Base-by-base conservation (phyloP, 306 rosid species). In the Casuarina equisetifolia region DNA sequence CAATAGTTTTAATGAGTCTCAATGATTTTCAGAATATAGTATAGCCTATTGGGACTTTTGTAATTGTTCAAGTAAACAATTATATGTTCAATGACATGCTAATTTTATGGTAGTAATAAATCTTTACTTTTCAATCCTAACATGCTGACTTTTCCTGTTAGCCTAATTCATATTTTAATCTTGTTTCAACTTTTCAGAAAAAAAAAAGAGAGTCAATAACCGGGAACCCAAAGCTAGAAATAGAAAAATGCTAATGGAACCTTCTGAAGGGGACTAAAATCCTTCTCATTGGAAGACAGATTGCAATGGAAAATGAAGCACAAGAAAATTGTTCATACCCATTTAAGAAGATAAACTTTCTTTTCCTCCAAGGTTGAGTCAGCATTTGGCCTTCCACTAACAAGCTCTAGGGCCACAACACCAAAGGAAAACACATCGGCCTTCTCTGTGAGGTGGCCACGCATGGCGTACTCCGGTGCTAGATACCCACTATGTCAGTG, bases 371-470 rank as follows among this genome's bases (percentile, higher is more conserved):
- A 84, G 78, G 80, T 88, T 43, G 92, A 64, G 70, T 88, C 90
- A 66, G 89, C 81, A 84, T 46, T 46, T 46, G 50, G 50, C 50
- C 50, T 46, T 11, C 50, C 50, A 2, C 50, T 46, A 46, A 46
- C 50, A 46, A 46, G 7, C 50, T 46, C 50, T 8, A 46, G 50
- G 9, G 91, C 97, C 80, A 93, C 90, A 75, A 93, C 95, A 4
- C 98, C 97, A 74, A 93, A 91, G 49, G 97, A 88, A 84, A 91
- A 93, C 16, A 93, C 92, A 69, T 91, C 97, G 0, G 92, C 93
- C 83, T 93, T 93, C 85, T 93, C 97, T 0, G 98, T 93, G 5
- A 91, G 90, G 85, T 88, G 95, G 62, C 98, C 97, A 32, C 50
- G 50, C 50, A 46, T 8, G 50, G 50, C 50, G 2, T 46, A 46